phyloP scores from a whole-genome alignment of 2,329 filamentous ascomycete species.

The Epichloe aotearoae region DNA sequence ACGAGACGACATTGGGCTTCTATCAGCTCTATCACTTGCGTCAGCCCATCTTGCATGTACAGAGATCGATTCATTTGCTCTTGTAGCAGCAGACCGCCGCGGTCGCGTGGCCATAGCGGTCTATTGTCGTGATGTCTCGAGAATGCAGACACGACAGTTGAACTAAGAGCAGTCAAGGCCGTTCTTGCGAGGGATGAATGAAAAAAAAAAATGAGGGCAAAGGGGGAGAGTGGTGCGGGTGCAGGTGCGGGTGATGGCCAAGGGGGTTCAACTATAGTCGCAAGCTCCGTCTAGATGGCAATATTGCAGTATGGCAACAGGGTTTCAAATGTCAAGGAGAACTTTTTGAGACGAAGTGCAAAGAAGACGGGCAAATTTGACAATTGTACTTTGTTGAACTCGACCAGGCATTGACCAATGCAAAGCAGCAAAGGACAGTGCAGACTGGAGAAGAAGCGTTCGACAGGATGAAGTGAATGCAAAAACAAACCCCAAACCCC shows the following conservation, averaged over 20 bases:
- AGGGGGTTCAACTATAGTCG: too few species aligned
- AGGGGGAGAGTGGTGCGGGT: too few species aligned
- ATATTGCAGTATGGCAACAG: too few species aligned
- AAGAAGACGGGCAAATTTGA: not conserved
- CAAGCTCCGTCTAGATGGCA: too few species aligned
- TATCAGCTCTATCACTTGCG: constrained; percentile 21
- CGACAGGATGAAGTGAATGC: not conserved
- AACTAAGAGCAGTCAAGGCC: not conserved
- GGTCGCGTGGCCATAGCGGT: constrained; percentile 34
- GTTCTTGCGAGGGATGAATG: not conserved
- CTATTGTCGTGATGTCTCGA: not conserved
- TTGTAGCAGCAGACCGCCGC: constrained; percentile 29
- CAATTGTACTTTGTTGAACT: not conserved
- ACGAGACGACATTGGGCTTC: constrained; percentile 37
- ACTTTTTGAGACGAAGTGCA: not conserved
- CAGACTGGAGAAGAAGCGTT: not conserved
- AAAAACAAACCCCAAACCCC: not conserved
- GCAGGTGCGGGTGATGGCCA: too few species aligned
- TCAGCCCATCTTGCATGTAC: constrained; percentile 29
- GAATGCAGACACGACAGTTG: not conserved
- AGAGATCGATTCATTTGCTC: constrained; percentile 29
- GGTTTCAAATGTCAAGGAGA: too few species aligned
- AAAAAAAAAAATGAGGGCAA: not conserved
- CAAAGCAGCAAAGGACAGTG: not conserved
- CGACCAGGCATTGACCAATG: too few species aligned